phyloP scores from a whole-genome alignment of 1,139 yeast species.

The Ogataea hybrid region DNA sequence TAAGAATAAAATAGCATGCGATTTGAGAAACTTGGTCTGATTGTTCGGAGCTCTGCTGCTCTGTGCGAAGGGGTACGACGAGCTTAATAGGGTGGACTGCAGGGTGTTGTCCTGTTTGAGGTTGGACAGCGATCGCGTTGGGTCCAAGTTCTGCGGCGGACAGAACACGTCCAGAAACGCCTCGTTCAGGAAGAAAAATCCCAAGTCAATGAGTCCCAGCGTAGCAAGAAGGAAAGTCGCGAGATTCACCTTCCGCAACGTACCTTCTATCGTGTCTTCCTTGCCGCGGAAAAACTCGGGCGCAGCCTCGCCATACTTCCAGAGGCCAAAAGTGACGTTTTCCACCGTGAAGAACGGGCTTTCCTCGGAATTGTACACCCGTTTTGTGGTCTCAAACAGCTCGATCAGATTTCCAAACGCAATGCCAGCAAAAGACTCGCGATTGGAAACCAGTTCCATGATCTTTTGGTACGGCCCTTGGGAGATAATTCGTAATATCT shows the following conservation, averaged over 20 bases:
- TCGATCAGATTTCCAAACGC: conserved; percentile 71
- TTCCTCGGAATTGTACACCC: conserved; percentile 54
- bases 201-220: conserved; percentile 79
- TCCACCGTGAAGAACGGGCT: conserved; percentile 66
- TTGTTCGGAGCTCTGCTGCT: conserved; percentile 13
- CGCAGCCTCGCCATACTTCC: conserved; percentile 62
- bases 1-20: conserved; percentile 74
- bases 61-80: conserved; percentile 12
- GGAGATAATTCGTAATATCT: conserved; percentile 65
- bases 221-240: conserved; percentile 87
- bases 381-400: conserved; percentile 70
- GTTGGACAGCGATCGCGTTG: conserved; percentile 32
- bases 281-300: conserved; percentile 57
- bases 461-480: conserved; percentile 72
- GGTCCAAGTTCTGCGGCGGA: conserved; percentile 47
- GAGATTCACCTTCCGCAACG: conserved; percentile 78
- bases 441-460: conserved; percentile 67
- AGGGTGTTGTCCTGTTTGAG: conserved; percentile 19
- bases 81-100: conserved; percentile 15
- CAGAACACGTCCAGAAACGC: conserved; percentile 82
- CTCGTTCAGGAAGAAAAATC: conserved; percentile 82
- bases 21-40: conserved; percentile 59
- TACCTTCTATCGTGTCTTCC: conserved; percentile 65
- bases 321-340: conserved; percentile 50
- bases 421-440: conserved; percentile 69